Evolutionary conservation across 1,284 basidiomycete genomes (phyloP), one percentile per base, ranked within the genome.

Genomic region (Tilletia caries): DNA sequence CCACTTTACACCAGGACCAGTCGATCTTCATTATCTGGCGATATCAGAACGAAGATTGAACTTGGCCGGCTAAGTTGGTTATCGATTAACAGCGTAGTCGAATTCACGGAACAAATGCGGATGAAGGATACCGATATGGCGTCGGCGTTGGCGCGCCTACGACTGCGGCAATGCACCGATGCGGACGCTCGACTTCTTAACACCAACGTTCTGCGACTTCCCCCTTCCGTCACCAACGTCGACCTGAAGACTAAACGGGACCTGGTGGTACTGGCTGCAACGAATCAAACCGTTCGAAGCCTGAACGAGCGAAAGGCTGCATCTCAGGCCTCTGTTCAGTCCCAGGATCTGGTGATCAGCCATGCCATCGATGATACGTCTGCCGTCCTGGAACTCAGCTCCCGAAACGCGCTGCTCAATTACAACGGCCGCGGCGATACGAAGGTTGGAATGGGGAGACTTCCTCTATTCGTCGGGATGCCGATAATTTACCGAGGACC

Each of bases 51-150:
- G 2, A 54, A 25, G 25, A 23, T 54, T 23, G 52, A 54, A 25
- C 52, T 54, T 23, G 52, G 52, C 2, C 15, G 52, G 4, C 4
- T 27, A 29, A 29, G 23, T 27, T 54, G 52, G 52, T 23, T 25
- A 2, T 13, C 10, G 15, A 13, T 54, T 3, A 3, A 54, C 18
- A 12, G 3, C 2, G 52, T 54, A 13, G 52, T 54, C 23, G 25
- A 54, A 23, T 54, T 54, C 52, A 54, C 15, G 2, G 18, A 54
- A 25, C 52, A 54, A 54, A 54, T 54, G 52, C 52, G 52, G 13
- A 54, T 54, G 52, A 23, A 27, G 52, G 52, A 54, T 29, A 12
- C 23, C 13, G 18, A 27, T 29, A 54, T 54, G 52, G 52, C 52
- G 2, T 2, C 2, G 4, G 18, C 23, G 20, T 23, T 54, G 52